Base-by-base conservation (phyloP, 176 grass and related monocot genomes). In the Oryza glaberrima region DNA sequence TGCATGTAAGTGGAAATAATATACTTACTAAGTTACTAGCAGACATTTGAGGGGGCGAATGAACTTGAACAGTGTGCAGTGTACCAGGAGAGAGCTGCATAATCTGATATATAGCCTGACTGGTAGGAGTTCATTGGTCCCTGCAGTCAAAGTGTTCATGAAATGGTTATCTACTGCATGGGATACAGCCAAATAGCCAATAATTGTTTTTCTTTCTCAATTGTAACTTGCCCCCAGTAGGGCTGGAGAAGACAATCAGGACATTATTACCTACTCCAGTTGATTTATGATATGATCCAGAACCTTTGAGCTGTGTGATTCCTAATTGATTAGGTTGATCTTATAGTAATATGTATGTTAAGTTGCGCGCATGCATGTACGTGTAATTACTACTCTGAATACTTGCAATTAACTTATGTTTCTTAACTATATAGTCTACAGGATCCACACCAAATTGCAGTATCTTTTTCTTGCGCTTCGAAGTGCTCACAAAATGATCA, bases 401-500 rank as follows among this genome's bases (percentile, higher is more conserved):
- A 78, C 30, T 71, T 19, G 2, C 19, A 22, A 40, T 41, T 70
- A 70, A 40, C 36, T 41, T 70, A 20, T 44, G 12, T 1, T 77
- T 22, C 35, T 70, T 36, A 49, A 86, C 75, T 79, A 38, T 79
- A 38, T 38, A 38, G 36, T 38, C 36, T 6, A 26, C 6, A 8
- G 20, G 26, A 28, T 48, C 28, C 16, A 38, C 23, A 79, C 25
- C 43, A 77, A 81, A 72, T 72, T 85, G 72, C 40, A 70, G 17
- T 81, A 71, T 85, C 70, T 81, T 52, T 52, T 70, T 77, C 43
- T 65, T 69, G 10, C 0, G 45, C 63, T 41, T 70, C 30, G 38
- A 85, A 70, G 87, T 85, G 82, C 70, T 49, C 65, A 70, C 5
- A 25, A 81, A 84, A 89, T 70, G 65, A 70, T 81, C 1, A 0